phyloP scores from a whole-genome alignment of 192 early-diverging fungal genomes.

The Backusella liffmaniae region DNA sequence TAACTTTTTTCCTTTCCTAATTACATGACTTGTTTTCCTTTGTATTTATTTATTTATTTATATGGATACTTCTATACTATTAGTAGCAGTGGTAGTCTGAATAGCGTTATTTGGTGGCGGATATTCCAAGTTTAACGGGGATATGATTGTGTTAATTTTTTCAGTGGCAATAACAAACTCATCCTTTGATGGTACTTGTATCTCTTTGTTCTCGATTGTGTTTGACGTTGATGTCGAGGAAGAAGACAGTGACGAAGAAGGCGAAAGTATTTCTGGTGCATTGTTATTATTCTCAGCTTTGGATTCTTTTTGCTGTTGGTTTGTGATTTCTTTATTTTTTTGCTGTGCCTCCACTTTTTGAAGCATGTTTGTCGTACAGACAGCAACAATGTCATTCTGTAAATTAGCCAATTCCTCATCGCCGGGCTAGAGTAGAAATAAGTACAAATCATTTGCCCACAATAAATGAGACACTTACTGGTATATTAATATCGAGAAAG shows the following conservation, averaged over 20 bases:
- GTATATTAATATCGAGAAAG: conserved; percentile 33
- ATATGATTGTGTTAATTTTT: not conserved
- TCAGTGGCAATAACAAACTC: not conserved
- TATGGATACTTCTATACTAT: not conserved
- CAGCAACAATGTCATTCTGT: conserved; percentile 38
- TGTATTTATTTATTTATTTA: not conserved
- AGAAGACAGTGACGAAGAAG: not conserved
- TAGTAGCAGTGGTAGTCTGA: not conserved
- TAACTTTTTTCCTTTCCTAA: not conserved
- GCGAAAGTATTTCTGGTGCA: not conserved
- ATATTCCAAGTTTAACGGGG: not conserved
- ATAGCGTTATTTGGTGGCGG: not conserved
- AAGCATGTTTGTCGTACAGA: conserved; percentile 37
- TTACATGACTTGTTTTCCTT: not conserved
- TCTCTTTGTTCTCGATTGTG: not conserved
- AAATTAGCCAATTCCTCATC: conserved; percentile 34
- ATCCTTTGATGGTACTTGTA: not conserved
- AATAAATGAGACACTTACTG: conserved; percentile 54
- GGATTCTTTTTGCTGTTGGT: not conserved
- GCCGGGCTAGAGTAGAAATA: conserved; percentile 16
- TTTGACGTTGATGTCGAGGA: not conserved
- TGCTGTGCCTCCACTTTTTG: conserved; percentile 15
- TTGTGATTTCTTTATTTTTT: not conserved
- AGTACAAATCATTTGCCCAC: not conserved
- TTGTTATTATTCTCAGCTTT: not conserved